Percentiles rank a stretch among this genome's conserved stretches.
Evolutionary conservation across 768 basidiomycete genomes (phyloP).

Genomic region (Boletales sp.): DNA sequence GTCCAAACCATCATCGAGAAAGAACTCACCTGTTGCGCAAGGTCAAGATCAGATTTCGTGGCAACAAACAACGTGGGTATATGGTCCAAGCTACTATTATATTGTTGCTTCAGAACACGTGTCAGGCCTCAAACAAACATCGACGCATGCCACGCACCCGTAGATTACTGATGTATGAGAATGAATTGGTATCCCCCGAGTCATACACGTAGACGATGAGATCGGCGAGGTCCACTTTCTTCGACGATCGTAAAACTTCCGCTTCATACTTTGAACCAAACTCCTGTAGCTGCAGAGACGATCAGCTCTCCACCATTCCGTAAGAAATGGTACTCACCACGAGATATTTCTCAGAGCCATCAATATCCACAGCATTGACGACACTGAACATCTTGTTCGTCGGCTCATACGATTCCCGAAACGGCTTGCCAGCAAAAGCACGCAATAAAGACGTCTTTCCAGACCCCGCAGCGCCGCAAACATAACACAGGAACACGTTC

Average conservation of each 20-base stretch:
- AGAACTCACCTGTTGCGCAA: slow-evolving; percentile 79
- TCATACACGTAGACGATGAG: slow-evolving; percentile 96
- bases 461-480: slow-evolving; percentile 92
- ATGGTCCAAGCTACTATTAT: slow-evolving; percentile 71
- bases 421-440: slow-evolving; percentile 82
- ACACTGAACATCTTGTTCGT: slow-evolving; percentile 89
- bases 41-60: slow-evolving; percentile 97
- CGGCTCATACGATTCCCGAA: slow-evolving; percentile 72
- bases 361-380: slow-evolving; percentile 92
- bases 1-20: background rate
- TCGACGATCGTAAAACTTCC: slow-evolving; percentile 82
- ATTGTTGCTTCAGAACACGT: slow-evolving; percentile 75
- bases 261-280: slow-evolving; percentile 95
- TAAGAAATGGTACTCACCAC: slow-evolving; percentile 59
- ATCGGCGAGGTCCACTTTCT: slow-evolving; percentile 90
- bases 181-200: slow-evolving; percentile 97
- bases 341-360: slow-evolving; percentile 92
- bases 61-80: slow-evolving; percentile 96
- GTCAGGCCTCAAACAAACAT: slow-evolving; percentile 11
- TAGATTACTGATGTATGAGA: slow-evolving; percentile 96
- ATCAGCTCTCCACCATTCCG: background rate
- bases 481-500: slow-evolving; percentile 91
- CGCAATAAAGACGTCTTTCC: slow-evolving; percentile 89
- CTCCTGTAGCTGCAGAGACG: slow-evolving; percentile 74
- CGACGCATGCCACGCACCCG: slow-evolving; percentile 51